Conservation (phyloP, 352 stramenopile genomes). For the Phytophthora lateralis region DNA sequence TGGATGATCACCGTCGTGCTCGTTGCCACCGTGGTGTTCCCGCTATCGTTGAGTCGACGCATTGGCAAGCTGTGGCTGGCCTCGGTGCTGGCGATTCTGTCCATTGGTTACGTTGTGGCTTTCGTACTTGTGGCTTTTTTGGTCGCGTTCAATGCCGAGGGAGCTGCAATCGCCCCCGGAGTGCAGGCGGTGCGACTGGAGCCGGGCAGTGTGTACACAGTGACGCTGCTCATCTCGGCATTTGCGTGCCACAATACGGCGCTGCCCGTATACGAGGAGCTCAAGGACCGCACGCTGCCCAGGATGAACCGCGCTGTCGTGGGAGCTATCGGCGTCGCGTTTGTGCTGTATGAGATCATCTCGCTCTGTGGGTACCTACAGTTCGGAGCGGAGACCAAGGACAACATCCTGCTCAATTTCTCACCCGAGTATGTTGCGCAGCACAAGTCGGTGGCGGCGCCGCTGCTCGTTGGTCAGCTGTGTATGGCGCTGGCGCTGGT, state of each 20-base stretch:
- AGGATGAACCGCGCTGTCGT: constrained; percentile 73
- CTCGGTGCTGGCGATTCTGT: constrained; percentile 67
- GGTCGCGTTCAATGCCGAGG: constrained; percentile 21
- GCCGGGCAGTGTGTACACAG: constrained; percentile 69
- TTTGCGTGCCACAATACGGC: constrained; percentile 84
- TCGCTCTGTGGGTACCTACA: constrained; percentile 74
- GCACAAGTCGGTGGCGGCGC: constrained; percentile 47
- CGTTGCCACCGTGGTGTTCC: constrained; percentile 51
- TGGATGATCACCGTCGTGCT: constrained; percentile 57
- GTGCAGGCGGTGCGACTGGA: constrained; percentile 61
- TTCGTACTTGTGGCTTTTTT: constrained; percentile 65
- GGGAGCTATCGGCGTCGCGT: constrained; percentile 65
- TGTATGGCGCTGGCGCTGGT: constrained; percentile 73
- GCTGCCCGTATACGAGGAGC: constrained; percentile 78
- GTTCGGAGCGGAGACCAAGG: constrained; percentile 62
- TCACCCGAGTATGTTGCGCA: constrained; percentile 58
- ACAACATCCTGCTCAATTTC: constrained; percentile 85
- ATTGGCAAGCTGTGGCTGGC: constrained; percentile 68
- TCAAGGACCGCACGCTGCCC: constrained; percentile 52
- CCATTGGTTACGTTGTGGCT: constrained; percentile 69
- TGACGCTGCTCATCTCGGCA: constrained; percentile 73
- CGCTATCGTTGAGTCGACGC: constrained; percentile 60
- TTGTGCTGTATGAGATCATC: constrained; percentile 75
- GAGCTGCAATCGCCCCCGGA: constrained; percentile 1
- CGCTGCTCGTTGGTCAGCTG: constrained; percentile 58